Conservation (phyloP, 2,329 filamentous ascomycete genomes). For the Rugonectria rugulosa region DNA sequence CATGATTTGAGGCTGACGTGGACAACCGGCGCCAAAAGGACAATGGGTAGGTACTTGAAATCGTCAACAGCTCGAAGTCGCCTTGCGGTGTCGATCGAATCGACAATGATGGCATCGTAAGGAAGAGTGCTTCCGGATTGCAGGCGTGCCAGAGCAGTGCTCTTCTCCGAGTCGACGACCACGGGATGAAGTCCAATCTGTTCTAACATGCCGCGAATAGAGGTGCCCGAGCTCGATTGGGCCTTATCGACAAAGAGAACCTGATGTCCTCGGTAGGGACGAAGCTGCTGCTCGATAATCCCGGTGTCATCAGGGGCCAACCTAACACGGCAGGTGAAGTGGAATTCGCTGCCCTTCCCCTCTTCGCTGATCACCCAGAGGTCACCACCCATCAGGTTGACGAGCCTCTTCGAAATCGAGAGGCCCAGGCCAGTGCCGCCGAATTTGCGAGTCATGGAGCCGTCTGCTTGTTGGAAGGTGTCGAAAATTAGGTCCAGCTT, state of each 20-base stretch:
- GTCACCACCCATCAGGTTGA: slow-evolving; percentile 95
- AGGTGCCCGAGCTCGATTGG: slow-evolving; percentile 76
- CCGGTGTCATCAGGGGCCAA: slow-evolving; percentile 80
- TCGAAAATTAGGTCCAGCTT: slow-evolving; percentile 98
- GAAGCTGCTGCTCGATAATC: slow-evolving; percentile 81
- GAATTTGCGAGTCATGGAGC: slow-evolving; percentile 94
- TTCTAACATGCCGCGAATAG: slow-evolving; percentile 80
- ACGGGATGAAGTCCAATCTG: slow-evolving; percentile 82
- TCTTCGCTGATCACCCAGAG: slow-evolving; percentile 96
- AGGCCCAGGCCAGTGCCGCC: slow-evolving; percentile 92
- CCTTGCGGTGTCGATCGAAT: slow-evolving; percentile 90
- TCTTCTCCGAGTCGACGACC: slow-evolving; percentile 82
- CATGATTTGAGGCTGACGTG: slow-evolving; percentile 93
- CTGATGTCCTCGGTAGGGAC: slow-evolving; percentile 90
- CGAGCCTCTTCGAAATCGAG: slow-evolving; percentile 93
- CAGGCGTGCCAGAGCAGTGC: slow-evolving; percentile 61
- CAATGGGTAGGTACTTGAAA: slow-evolving; percentile 97
- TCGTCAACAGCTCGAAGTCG: slow-evolving; percentile 86
- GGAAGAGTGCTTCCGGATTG: slow-evolving; percentile 66
- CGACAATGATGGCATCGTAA: slow-evolving; percentile 95
- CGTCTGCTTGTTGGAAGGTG: slow-evolving; percentile 98
- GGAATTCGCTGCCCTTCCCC: slow-evolving; percentile 91
- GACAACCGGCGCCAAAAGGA: slow-evolving; percentile 87
- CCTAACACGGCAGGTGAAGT: slow-evolving; percentile 92
- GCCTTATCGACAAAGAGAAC: slow-evolving; percentile 96